Evolutionary conservation across 371 early-diverging fungal genomes (phyloP).

Genomic region (Actinomucor elegans): DNA sequence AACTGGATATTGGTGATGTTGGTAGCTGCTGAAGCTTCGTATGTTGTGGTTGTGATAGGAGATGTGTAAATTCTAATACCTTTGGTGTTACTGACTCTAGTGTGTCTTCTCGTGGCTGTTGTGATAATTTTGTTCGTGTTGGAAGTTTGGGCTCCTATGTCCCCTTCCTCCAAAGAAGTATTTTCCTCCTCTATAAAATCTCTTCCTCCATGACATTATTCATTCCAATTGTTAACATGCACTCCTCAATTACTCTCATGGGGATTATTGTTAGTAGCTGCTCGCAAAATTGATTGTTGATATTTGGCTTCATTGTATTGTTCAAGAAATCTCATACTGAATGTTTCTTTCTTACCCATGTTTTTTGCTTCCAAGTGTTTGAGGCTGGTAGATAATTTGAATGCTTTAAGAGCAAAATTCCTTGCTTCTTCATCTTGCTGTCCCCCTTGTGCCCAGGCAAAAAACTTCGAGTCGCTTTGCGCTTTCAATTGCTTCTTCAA

Average conservation of each 20-base stretch:
- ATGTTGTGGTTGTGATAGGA: too few species aligned
- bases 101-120: too few species aligned
- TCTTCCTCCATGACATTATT: too few species aligned
- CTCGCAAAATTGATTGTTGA: background rate
- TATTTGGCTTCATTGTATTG: slow-evolving; percentile 12
- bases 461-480: slow-evolving; percentile 5
- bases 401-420: slow-evolving; percentile 9
- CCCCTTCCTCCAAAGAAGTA: slow-evolving; percentile 12
- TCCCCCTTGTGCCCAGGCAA: background rate
- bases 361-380: slow-evolving; percentile 13
- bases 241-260: slow-evolving; percentile 6
- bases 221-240: background rate
- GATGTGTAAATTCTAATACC: too few species aligned
- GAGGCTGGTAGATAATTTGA: slow-evolving; percentile 6
- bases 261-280: background rate
- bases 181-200: too few species aligned
- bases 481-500: background rate
- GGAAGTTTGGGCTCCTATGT: slow-evolving; percentile 9
- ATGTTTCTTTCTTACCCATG: background rate
- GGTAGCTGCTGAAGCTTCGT: background rate
- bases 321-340: slow-evolving; percentile 4
- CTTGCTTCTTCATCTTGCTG: slow-evolving; percentile 6
- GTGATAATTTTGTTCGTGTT: too few species aligned
- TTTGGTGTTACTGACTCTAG: too few species aligned
- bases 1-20: background rate